phyloP scores from a whole-genome alignment of 1,284 basidiomycete species.

The Inonotus obliquus region DNA sequence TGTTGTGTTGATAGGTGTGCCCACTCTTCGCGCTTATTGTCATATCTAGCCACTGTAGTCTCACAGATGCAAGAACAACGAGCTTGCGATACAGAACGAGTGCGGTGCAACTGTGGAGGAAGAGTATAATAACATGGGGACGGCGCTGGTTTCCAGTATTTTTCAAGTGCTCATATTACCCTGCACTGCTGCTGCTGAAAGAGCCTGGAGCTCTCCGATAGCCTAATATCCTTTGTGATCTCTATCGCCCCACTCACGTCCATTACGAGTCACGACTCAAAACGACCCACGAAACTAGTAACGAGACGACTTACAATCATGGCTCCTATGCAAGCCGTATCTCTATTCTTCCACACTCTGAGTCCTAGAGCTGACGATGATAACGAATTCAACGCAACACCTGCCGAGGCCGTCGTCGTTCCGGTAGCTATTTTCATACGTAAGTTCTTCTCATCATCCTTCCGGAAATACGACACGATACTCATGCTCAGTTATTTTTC shows the following conservation, averaged over 20 bases:
- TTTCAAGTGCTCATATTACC: not conserved
- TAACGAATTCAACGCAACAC: not conserved
- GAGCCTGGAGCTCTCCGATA: not conserved
- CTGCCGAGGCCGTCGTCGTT: constrained; percentile 6
- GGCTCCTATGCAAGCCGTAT: not conserved
- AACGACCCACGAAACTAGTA: not conserved
- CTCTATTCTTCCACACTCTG: not conserved
- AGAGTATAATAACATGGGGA: not conserved
- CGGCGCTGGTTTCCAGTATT: not conserved
- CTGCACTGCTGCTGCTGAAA: not conserved
- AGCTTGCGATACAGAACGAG: not conserved
- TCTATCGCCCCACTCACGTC: not conserved
- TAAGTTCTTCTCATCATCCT: constrained; percentile 1
- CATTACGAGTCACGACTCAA: not conserved
- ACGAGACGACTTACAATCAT: not conserved
- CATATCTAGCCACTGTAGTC: not conserved
- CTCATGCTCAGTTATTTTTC: not conserved
- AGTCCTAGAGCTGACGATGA: not conserved
- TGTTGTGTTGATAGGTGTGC: not conserved
- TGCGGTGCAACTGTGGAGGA: not conserved
- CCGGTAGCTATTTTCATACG: constrained; percentile 7
- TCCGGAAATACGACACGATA: not conserved
- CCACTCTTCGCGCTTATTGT: constrained; percentile 8
- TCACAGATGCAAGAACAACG: not conserved
- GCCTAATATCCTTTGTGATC: not conserved